Evolutionary conservation across 2,329 filamentous ascomycete genomes (phyloP).

Genomic region (Curvularia hawaiiensis): DNA sequence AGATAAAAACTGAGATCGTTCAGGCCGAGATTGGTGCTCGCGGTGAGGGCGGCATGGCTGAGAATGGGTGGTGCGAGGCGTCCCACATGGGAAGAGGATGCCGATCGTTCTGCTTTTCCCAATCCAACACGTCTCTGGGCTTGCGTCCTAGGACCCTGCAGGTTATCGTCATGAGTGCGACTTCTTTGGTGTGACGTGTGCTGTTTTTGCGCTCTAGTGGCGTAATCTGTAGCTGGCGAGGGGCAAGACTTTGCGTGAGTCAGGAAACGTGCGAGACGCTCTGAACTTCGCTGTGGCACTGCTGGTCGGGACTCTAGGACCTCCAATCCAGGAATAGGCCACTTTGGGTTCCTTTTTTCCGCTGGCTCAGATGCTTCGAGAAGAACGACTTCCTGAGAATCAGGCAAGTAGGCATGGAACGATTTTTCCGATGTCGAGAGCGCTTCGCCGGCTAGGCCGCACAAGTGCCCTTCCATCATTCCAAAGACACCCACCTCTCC

Average conservation of each 20-base stretch:
- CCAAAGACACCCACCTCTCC: constrained; percentile 33
- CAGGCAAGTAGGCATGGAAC: constrained; percentile 20
- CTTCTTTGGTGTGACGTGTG: constrained; percentile 30
- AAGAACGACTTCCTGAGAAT: constrained; percentile 19
- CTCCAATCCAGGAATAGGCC: constrained; percentile 24
- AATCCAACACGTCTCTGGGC: constrained; percentile 7
- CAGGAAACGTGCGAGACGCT: constrained; percentile 28
- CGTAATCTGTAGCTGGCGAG: constrained; percentile 31
- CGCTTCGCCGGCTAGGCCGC: constrained; percentile 28
- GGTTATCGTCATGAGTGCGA: neutral
- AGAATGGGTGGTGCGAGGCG: constrained; percentile 42
- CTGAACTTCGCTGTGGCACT: constrained; percentile 33
- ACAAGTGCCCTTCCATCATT: constrained; percentile 40
- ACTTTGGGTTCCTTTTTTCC: constrained; percentile 20
- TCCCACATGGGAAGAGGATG: constrained; percentile 24
- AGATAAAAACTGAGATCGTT: constrained; percentile 41
- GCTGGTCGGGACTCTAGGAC: constrained; percentile 24
- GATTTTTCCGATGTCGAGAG: constrained; percentile 15
- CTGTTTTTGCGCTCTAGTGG: constrained; percentile 28
- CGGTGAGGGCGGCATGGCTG: constrained; percentile 37
- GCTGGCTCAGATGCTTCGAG: constrained; percentile 16
- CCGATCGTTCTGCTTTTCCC: constrained; percentile 24
- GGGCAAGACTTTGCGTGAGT: constrained; percentile 17
- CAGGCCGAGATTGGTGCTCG: constrained; percentile 30
- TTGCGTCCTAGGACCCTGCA: constrained; percentile 20